These are phyloP conservation scores for Cyclotella distinguenda DNA, from an alignment of 108 stramenopile genomes.

Conservation along the genomic window DNA sequence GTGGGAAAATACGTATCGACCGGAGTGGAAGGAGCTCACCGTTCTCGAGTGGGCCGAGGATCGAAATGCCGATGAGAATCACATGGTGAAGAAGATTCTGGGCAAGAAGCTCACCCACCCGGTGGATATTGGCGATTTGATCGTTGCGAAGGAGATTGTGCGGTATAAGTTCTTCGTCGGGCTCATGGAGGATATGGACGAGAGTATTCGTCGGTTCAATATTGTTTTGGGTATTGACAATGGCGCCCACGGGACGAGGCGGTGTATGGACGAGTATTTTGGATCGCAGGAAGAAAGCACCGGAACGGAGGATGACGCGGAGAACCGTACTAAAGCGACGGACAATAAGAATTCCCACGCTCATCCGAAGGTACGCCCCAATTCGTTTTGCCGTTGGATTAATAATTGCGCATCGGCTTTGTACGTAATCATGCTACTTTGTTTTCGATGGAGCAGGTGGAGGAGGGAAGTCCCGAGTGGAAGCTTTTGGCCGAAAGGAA, in stretches of 20 bases:
- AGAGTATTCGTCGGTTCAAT: conserved; percentile 32
- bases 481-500: conserved; percentile 32
- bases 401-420: neutral
- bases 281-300: conserved; percentile 1
- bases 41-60: conserved; percentile 41
- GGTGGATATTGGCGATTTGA: conserved; percentile 13
- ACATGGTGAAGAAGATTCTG: conserved; percentile 29
- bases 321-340: neutral
- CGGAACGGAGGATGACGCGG: neutral
- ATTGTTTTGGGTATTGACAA: conserved; percentile 20
- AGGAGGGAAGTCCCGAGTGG: conserved; percentile 16
- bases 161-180: conserved; percentile 42
- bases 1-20: conserved; percentile 49
- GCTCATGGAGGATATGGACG: conserved; percentile 39
- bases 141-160: conserved; percentile 37
- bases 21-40: conserved; percentile 37
- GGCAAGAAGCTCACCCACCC: conserved; percentile 12
- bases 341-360: neutral
- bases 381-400: neutral
- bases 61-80: conserved; percentile 22
- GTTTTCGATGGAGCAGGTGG: conserved; percentile 7
- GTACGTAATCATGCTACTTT: neutral
- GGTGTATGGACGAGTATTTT: conserved; percentile 22
- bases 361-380: conserved; percentile 15
- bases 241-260: neutral